Conservation (phyloP, 2,329 filamentous ascomycete genomes). For the Cercospora zeae-maydis region DNA sequence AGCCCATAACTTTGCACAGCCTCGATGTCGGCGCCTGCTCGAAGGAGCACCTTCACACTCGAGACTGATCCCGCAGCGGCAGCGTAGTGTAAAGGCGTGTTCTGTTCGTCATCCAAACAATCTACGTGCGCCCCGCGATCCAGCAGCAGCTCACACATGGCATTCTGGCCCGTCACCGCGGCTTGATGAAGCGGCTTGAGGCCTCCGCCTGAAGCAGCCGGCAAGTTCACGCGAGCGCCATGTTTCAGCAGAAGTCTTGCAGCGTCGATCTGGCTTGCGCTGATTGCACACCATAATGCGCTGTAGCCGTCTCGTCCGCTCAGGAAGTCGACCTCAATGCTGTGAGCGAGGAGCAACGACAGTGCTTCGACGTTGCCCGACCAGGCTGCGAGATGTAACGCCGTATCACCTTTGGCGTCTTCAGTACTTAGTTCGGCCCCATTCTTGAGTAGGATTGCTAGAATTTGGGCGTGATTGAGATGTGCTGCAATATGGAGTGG, state of each 20-base stretch:
- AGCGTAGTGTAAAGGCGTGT: slow-evolving; percentile 33
- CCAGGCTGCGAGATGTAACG: slow-evolving; percentile 32
- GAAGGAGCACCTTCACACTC: slow-evolving; percentile 25
- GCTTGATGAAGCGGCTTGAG: slow-evolving; percentile 32
- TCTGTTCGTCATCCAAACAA: slow-evolving; percentile 26
- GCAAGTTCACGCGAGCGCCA: slow-evolving; percentile 29
- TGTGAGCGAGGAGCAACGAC: slow-evolving; percentile 24
- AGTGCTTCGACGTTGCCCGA: slow-evolving; percentile 30
- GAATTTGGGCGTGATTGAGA: slow-evolving; percentile 25
- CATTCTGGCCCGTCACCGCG: slow-evolving; percentile 30
- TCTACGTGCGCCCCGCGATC: slow-evolving; percentile 31
- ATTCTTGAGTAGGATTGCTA: slow-evolving; percentile 24
- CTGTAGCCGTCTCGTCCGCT: slow-evolving; percentile 31
- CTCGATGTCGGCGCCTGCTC: slow-evolving; percentile 24
- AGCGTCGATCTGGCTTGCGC: slow-evolving; percentile 28
- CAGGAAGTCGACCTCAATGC: slow-evolving; percentile 30
- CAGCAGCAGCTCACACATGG: slow-evolving; percentile 31
- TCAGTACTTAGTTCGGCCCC: slow-evolving; percentile 24
- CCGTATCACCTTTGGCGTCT: slow-evolving; percentile 31
- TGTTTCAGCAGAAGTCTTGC: slow-evolving; percentile 28
- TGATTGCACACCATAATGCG: slow-evolving; percentile 33
- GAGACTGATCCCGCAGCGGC: slow-evolving; percentile 24
- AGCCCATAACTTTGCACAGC: slow-evolving; percentile 26
- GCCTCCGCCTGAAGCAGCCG: slow-evolving; percentile 20
- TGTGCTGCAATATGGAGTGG: slow-evolving; percentile 32